Base-by-base conservation (phyloP, 2,329 filamentous ascomycete genomes). In the Sporothrix euskadiensis region DNA sequence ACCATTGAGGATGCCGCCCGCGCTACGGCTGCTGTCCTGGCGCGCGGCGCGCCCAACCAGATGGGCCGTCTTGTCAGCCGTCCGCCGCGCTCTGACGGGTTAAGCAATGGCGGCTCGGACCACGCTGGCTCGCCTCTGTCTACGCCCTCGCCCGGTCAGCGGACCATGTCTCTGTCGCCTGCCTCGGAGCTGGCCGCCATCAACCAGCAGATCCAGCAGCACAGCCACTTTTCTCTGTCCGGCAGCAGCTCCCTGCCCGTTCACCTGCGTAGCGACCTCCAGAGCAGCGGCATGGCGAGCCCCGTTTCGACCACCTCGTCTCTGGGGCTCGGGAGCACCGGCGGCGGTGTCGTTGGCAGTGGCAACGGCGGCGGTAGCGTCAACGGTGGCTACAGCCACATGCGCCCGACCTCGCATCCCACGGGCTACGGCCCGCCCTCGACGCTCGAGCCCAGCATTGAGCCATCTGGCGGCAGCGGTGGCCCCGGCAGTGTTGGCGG, bases 1-100 rank as follows among this genome's bases (percentile, higher is more conserved):
- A 98, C 94, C 0, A 92, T 98, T 19, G 95, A 98, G 81, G 95
- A 98, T 81, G 94, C 95, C 9, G 94, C 94, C 1, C 93, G 90
- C 3, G 93, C 94, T 4, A 97, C 94, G 0, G 94, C 93, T 47
- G 94, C 94, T 57, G 94, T 93, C 70, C 85, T 98, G 77, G 93
- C 94, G 1, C 82, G 83, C 56, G 83, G 82, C 71, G 79, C 80
- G 22, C 79, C 78, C 19, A 84, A 82, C 75, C 82, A 76, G 22
- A 76, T 77, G 12, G 75, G 79, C 79, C 70, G 81, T 73, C 69
- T 78, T 74, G 78, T 78, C 76, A 80, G 76, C 80, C 83, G 86
- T 69, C 83, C 88, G 75, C 82, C 87, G 75, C 89, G 89, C 57
- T 93, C 91, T 1, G 92, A 94, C 74, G 90, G 89, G 41, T 61